Evolutionary conservation across 805 yeast species (phyloP), one percentile per base, ranked within the genome.

Genomic region (Schwanniomyces pseudopolymorphus): DNA sequence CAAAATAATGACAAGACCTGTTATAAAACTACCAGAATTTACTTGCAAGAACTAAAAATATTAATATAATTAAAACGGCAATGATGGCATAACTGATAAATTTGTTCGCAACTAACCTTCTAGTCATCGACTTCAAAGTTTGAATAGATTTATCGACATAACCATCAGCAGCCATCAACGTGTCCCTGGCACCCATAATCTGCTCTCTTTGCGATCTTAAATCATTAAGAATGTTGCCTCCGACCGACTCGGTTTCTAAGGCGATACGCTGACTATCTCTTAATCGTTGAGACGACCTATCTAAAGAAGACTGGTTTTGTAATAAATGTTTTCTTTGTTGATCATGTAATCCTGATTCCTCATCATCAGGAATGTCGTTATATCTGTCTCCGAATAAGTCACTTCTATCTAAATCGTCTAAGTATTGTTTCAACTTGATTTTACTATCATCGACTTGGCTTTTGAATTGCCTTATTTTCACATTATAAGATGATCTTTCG

Each of bases 141-240:
- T 87, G 80, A 46, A 94, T 79, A 46, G 94, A 84, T 61, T 87
- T 84, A 67, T 94, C 98, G 44, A 94, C 96, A 59, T 91, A 89
- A 0, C 86, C 82, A 62, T 94, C 98, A 0, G 98, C 98, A 51
- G 90, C 92, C 67, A 80, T 79, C 42, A 94, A 72, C 0, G 96
- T 88, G 57, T 86, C 87, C 64, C 97, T 81, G 19, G 96, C 82
- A 57, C 91, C 89, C 44, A 81, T 72, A 38, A 94, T 80, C 60
- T 95, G 97, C 59, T 94, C 99, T 48, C 99, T 76, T 70, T 94
- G 99, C 21, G 96, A 85, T 50, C 97, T 78, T 54, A 94, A 72
- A 62, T 92, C 96, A 57, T 83, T 83, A 69, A 94, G 77, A 43
- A 94, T 94, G 53, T 87, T 85, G 11, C 97, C 89, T 1, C 99